These are phyloP conservation scores for Dichotomocladium elegans DNA, from an alignment of 371 early-diverging fungal genomes.

Conservation along the genomic window DNA sequence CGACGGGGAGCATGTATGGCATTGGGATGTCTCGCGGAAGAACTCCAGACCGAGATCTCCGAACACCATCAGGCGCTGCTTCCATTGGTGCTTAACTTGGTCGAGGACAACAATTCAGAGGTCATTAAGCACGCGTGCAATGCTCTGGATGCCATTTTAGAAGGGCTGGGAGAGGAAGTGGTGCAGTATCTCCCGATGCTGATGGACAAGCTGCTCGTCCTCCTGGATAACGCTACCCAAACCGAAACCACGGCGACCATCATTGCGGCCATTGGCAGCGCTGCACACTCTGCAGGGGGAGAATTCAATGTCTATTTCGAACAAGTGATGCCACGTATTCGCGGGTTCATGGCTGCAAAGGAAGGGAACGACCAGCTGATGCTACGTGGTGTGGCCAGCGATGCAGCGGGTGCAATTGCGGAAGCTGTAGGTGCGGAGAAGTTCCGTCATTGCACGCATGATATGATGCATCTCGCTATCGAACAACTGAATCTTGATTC, in stretches of 20 bases:
- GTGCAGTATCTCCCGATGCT: slow-evolving; percentile 77
- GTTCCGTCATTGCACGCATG: slow-evolving; percentile 73
- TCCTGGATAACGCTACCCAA: slow-evolving; percentile 62
- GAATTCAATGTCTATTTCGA: slow-evolving; percentile 79
- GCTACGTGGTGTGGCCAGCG: slow-evolving; percentile 84
- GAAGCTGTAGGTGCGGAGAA: slow-evolving; percentile 82
- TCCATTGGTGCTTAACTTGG: slow-evolving; percentile 78
- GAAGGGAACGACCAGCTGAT: slow-evolving; percentile 64
- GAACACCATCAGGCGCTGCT: slow-evolving; percentile 75
- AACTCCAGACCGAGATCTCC: slow-evolving; percentile 76
- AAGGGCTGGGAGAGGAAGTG: slow-evolving; percentile 75
- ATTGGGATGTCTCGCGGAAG: slow-evolving; percentile 76
- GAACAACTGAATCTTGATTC: slow-evolving; percentile 74
- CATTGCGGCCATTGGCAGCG: slow-evolving; percentile 83
- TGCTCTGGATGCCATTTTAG: slow-evolving; percentile 84
- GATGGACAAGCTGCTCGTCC: slow-evolving; percentile 72
- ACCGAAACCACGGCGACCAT: slow-evolving; percentile 70
- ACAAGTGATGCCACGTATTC: slow-evolving; percentile 67
- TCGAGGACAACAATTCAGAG: slow-evolving; percentile 69
- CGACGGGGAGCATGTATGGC: slow-evolving; percentile 89
- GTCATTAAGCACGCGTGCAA: slow-evolving; percentile 79
- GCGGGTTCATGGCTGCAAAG: slow-evolving; percentile 66
- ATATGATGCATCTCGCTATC: slow-evolving; percentile 72
- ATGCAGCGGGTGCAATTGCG: slow-evolving; percentile 82
- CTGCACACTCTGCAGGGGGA: slow-evolving; percentile 80